A percentile compares a stretch with the other conserved stretches of the same genome.
Evolutionary conservation across 208 protist species (phyloP).

Genomic region (Herpetomonas tarakana): DNA sequence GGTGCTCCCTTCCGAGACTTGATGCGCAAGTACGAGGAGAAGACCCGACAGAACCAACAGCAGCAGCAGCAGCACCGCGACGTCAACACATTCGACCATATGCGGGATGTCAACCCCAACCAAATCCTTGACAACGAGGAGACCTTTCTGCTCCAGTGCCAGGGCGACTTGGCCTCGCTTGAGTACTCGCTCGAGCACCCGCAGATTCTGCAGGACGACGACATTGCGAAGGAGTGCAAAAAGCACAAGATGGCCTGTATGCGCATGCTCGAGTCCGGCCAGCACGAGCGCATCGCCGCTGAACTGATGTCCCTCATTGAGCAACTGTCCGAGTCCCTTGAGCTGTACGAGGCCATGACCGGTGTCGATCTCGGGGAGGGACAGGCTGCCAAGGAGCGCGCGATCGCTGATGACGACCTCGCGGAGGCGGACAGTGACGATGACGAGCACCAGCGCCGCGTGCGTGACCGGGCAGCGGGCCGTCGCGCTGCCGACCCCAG

Average conservation of each 20-base stretch:
- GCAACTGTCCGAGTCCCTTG: conserved; percentile 68
- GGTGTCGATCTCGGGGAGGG: conserved; percentile 82
- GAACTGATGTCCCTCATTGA: conserved; percentile 88
- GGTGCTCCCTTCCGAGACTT: conserved; percentile 56
- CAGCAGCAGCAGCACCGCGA: conserved; percentile 10
- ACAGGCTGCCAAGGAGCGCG: conserved; percentile 47
- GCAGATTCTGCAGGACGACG: conserved; percentile 70
- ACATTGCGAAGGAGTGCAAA: conserved; percentile 82
- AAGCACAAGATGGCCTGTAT: conserved; percentile 78
- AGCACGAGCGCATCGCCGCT: conserved; percentile 59
- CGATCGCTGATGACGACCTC: conserved; percentile 43
- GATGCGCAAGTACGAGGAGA: conserved; percentile 31
- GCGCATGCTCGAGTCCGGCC: conserved; percentile 71
- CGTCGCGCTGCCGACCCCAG: conserved; percentile 27
- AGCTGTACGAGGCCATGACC: conserved; percentile 87
- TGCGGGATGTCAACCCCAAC: conserved; percentile 39
- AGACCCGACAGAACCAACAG: conserved; percentile 19
- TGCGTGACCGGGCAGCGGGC: conserved; percentile 31
- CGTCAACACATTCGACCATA: conserved; percentile 34
- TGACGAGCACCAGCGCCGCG: conserved; percentile 49
- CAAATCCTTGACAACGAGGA: conserved; percentile 65
- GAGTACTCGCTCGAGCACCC: conserved; percentile 88
- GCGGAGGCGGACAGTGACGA: conserved; percentile 74
- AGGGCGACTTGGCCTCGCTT: conserved; percentile 83
- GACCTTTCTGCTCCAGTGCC: conserved; percentile 68